Evolutionary conservation across 1,284 basidiomycete species (phyloP).

Genomic region (Xerocomus nothofagi): DNA sequence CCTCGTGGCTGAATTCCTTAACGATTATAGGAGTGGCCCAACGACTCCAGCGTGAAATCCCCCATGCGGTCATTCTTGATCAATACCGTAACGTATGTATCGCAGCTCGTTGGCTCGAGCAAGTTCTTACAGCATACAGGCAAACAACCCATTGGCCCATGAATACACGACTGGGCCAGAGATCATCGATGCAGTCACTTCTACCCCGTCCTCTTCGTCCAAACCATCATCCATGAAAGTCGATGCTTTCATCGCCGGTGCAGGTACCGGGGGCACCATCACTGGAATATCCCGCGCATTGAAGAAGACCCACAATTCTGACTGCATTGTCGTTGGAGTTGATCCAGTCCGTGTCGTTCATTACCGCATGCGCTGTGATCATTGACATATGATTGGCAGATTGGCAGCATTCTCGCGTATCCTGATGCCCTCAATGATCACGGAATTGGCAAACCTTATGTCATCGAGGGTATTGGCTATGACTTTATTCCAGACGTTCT

Average conservation of each 20-base stretch:
- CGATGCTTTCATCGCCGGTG: constrained; percentile 83
- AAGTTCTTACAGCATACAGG: constrained; percentile 36
- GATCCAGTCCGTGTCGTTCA: constrained; percentile 70
- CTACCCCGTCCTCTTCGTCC: constrained; percentile 56
- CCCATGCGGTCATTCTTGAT: constrained; percentile 87
- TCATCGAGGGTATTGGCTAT: constrained; percentile 94
- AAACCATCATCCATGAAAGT: constrained; percentile 71
- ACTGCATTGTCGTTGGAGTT: constrained; percentile 78
- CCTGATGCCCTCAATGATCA: constrained; percentile 66
- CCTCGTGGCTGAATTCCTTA: constrained; percentile 82
- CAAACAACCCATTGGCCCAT: constrained; percentile 89
- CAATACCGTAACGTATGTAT: constrained; percentile 76
- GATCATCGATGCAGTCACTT: constrained; percentile 74
- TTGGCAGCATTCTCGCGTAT: constrained; percentile 83
- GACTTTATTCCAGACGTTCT: constrained; percentile 89
- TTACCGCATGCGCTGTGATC: neutral
- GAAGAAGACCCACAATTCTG: constrained; percentile 72
- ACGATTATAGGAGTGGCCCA: constrained; percentile 82
- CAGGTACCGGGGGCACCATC: constrained; percentile 94
- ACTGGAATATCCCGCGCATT: constrained; percentile 85
- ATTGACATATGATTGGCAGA: constrained; percentile 40
- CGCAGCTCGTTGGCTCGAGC: neutral
- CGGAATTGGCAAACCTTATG: constrained; percentile 59
- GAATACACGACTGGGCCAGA: constrained; percentile 87
- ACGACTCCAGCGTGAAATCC: constrained; percentile 77